Conservation (phyloP, 805 yeast species). For the Teunomyces barrocoloradensis region DNA sequence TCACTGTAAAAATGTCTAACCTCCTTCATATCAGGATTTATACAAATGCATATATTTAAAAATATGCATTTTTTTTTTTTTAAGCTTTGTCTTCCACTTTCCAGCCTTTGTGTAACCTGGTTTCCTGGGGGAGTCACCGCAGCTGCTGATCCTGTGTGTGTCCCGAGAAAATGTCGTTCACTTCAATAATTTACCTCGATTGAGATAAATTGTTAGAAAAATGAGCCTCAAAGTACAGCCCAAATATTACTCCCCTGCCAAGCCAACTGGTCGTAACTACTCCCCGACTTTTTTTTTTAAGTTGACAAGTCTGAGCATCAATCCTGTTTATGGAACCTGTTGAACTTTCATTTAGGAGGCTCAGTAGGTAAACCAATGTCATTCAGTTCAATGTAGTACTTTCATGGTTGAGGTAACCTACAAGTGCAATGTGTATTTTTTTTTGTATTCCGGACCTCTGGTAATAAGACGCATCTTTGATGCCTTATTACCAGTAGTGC, state of each 20-base stretch:
- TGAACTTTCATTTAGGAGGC: neutral
- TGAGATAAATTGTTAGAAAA: neutral
- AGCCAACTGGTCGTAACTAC: neutral
- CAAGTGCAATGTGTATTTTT: neutral
- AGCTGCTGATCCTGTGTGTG: neutral
- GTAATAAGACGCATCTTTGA: too few relatives aligned
- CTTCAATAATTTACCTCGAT: neutral
- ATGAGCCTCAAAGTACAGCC: neutral
- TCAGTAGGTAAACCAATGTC: too few relatives aligned
- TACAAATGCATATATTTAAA: neutral
- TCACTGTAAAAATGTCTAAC: neutral
- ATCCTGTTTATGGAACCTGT: too few relatives aligned
- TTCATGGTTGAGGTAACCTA: too few relatives aligned
- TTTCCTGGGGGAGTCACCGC: neutral
- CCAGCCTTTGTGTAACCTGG: neutral
- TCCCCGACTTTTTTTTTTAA: neutral
- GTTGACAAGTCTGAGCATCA: too few relatives aligned
- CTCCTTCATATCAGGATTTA: constrained; percentile 2
- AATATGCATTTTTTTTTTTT: neutral
- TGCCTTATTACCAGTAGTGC: too few relatives aligned
- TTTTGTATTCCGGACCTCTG: too few relatives aligned
- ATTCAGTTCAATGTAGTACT: too few relatives aligned
- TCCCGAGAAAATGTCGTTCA: neutral
- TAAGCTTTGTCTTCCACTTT: neutral
- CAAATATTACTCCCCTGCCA: neutral